Base-by-base conservation (phyloP, 495 filamentous ascomycete genomes). In the Penicillium alfredii region DNA sequence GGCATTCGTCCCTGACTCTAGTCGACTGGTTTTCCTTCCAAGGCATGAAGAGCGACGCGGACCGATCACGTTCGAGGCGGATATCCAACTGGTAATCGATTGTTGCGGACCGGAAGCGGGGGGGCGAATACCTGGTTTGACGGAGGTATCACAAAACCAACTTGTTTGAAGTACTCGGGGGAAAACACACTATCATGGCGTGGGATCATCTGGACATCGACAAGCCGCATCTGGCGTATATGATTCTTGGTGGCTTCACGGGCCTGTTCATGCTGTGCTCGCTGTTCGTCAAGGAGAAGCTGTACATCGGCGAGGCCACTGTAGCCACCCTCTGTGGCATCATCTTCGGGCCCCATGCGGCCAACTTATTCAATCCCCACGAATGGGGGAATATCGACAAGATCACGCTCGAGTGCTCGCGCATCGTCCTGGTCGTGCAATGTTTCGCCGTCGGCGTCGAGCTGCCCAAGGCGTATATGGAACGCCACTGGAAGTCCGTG, bases 401-500 rank as follows among this genome's bases (percentile, higher is more conserved):
- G 49, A 84, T 95, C 53, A 97, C 93, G 3, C 78, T 97, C 38
- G 93, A 99, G 58, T 95, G 89, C 71, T 95, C 90, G 8, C 81
- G 93, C 40, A 89, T 99, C 48, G 93, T 99, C 41, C 76, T 99
- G 21, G 93, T 97, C 36, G 93, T 99, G 23, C 93, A 99, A 71
- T 99, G 93, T 72, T 99, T 99, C 59, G 93, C 93, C 64, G 87
- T 99, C 39, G 93, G 93, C 15, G 93, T 99, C 69, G 93, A 99
- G 64, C 74, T 99, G 73, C 93, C 93, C 31, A 90, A 90, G 63
- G 69, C 79, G 25, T 99, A 97, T 64, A 97, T 99, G 93, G 90
- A 96, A 52, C 81, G 80, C 42, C 93, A 99, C 61, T 99, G 93
- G 93, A 82, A 78, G 53, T 96, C 90, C 4, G 90, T 99, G 40